phyloP scores from a whole-genome alignment of 192 early-diverging fungal species.

The Umbelopsis sp. region DNA sequence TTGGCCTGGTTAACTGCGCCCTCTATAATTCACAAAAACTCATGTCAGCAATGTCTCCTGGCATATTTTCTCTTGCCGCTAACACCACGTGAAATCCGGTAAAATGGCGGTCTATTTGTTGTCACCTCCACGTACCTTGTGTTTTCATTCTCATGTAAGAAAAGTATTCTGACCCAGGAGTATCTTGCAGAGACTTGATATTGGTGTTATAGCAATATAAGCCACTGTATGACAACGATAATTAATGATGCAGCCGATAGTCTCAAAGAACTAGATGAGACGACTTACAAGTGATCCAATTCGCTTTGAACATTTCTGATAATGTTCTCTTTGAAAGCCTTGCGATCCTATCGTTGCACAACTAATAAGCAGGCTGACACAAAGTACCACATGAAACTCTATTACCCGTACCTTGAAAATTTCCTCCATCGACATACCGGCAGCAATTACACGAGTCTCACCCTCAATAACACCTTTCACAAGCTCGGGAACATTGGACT shows the following conservation, averaged over 20 bases:
- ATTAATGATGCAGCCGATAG: not conserved
- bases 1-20: slow-evolving; percentile 63
- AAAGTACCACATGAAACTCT: no score
- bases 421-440: slow-evolving; percentile 59
- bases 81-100: not conserved
- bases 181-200: slow-evolving; percentile 55
- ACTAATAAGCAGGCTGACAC: no score
- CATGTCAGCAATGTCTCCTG: not conserved
- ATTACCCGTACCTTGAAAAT: slow-evolving; percentile 46
- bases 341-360: slow-evolving; percentile 25
- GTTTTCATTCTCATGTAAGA: slow-evolving; percentile 51
- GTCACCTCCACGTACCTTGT: not conserved
- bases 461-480: slow-evolving; percentile 58
- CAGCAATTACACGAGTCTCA: slow-evolving; percentile 59
- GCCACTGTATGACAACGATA: slow-evolving; percentile 26
- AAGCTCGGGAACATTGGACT: slow-evolving; percentile 38
- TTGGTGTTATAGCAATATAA: slow-evolving; percentile 61
- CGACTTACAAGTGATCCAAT: slow-evolving; percentile 49
- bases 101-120: no score
- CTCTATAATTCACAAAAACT: slow-evolving; percentile 33
- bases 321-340: slow-evolving; percentile 56
- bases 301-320: slow-evolving; percentile 51
- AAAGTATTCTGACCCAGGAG: slow-evolving; percentile 58
- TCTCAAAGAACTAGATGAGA: no score
- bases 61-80: no score